phyloP scores from a whole-genome alignment of 2,329 filamentous ascomycete genomes.

The Dichotomopilus funicola region DNA sequence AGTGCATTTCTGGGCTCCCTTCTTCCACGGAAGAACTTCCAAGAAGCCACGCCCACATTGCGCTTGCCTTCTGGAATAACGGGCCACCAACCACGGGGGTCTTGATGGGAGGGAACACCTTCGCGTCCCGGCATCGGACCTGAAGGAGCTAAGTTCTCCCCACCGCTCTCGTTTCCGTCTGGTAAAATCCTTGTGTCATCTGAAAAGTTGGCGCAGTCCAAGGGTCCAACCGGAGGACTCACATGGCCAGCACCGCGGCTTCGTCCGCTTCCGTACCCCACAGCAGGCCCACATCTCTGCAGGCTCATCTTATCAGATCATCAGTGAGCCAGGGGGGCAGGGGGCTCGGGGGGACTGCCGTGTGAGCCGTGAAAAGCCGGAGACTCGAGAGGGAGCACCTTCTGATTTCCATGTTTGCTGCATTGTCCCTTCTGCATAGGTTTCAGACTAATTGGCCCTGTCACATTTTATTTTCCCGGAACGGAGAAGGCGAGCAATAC shows the following conservation, averaged over 20 bases:
- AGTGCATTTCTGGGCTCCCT: background rate
- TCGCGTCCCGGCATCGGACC: background rate
- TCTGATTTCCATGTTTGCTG: too few relatives aligned
- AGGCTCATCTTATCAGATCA: slow-evolving; percentile 26
- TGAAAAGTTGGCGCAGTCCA: background rate
- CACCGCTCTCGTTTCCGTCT: background rate
- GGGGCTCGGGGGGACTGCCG: background rate
- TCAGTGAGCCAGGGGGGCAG: slow-evolving; percentile 2
- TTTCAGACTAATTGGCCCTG: too few relatives aligned
- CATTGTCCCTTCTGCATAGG: too few relatives aligned
- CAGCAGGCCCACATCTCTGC: slow-evolving; percentile 10
- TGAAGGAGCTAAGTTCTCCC: background rate
- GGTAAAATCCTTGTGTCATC: background rate
- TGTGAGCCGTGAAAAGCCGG: background rate
- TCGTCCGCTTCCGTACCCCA: background rate
- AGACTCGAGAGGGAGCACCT: too few relatives aligned
- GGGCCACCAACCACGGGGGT: too few relatives aligned
- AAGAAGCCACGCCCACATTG: too few relatives aligned
- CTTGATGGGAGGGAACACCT: background rate
- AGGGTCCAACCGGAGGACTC: slow-evolving; percentile 1
- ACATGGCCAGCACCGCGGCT: background rate
- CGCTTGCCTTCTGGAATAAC: too few relatives aligned
- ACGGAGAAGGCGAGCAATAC: too few relatives aligned
- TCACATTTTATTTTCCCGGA: too few relatives aligned
- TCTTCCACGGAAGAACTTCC: background rate